Evolutionary conservation across 1,284 basidiomycete species (phyloP).

Genomic region (Rhodotorula sp.): DNA sequence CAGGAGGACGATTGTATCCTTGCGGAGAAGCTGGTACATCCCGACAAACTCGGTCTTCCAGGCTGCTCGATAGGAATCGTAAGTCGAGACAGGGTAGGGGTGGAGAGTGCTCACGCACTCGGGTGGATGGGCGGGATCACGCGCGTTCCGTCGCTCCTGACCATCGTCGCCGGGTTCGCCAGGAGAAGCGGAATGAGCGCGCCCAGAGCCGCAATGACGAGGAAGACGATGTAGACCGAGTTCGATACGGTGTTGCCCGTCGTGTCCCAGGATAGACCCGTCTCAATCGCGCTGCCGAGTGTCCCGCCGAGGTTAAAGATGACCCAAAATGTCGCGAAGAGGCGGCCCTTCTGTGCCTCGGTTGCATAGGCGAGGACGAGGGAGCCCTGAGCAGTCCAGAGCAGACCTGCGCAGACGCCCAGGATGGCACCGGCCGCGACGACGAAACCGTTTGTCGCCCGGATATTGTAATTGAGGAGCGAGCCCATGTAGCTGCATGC

Average conservation of each 20-base stretch:
- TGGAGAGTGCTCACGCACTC: conserved; percentile 1
- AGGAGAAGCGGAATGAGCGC: conserved; percentile 30
- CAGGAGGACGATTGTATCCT: conserved; percentile 41
- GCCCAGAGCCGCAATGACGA: conserved; percentile 36
- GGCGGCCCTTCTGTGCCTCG: conserved; percentile 66
- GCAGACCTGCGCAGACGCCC: conserved; percentile 75
- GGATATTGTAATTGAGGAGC: conserved; percentile 58
- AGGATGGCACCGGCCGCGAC: conserved; percentile 51
- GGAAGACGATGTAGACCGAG: conserved; percentile 43
- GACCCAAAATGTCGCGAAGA: conserved; percentile 69
- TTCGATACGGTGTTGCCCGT: conserved; percentile 32
- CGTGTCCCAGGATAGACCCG: conserved; percentile 58
- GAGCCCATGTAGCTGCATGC: conserved; percentile 71
- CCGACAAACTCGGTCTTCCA: conserved; percentile 44
- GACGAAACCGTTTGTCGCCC: conserved; percentile 43
- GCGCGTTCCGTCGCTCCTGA: conserved; percentile 42
- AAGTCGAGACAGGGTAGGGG: too few relatives aligned
- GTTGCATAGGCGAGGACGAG: conserved; percentile 80
- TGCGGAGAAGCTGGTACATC: conserved; percentile 36
- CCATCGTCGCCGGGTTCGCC: conserved; percentile 35
- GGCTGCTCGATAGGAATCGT: background rate
- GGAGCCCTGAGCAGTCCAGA: conserved; percentile 84
- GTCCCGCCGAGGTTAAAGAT: conserved; percentile 71
- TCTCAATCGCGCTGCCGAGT: conserved; percentile 66
- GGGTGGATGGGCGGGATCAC: conserved; percentile 45